Conservation (phyloP, 805 yeast genomes). For the Saccharomycopsis amapae region DNA sequence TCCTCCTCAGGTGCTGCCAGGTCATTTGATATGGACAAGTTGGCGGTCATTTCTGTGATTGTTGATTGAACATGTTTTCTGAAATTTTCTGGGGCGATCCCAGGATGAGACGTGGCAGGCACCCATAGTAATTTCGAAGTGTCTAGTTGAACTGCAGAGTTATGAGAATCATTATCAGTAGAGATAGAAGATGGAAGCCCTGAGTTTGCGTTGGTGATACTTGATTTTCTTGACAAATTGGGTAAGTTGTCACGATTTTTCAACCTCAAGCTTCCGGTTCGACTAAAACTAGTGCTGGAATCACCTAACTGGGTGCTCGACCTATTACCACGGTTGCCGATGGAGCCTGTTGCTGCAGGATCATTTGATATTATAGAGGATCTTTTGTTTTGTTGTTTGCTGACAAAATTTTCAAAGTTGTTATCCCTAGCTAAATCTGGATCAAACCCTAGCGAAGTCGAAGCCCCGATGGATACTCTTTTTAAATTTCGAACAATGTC, state of each 20-base stretch:
- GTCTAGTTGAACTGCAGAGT: slow-evolving; percentile 21
- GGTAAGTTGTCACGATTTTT: not conserved
- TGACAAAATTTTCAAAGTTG: slow-evolving; percentile 23
- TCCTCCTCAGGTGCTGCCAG: slow-evolving; percentile 25
- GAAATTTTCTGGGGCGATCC: slow-evolving; percentile 86
- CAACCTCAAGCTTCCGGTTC: not conserved
- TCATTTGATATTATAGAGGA: slow-evolving; percentile 1
- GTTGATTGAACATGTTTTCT: slow-evolving; percentile 53
- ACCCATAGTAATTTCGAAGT: slow-evolving; percentile 75
- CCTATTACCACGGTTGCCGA: too few relatives aligned
- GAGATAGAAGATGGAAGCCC: not conserved
- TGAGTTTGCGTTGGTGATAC: not conserved
- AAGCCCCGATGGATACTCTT: slow-evolving; percentile 58
- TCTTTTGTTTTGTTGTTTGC: slow-evolving; percentile 19
- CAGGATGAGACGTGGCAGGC: slow-evolving; percentile 91
- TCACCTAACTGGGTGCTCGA: too few relatives aligned
- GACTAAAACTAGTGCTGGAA: not conserved
- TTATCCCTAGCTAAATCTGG: slow-evolving; percentile 57
- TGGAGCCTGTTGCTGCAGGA: too few relatives aligned
- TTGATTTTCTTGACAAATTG: not conserved
- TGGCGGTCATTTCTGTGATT: slow-evolving; percentile 24
- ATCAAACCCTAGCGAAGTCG: slow-evolving; percentile 44
- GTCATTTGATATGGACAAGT: slow-evolving; percentile 23
- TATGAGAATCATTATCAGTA: not conserved
- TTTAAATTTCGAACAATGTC: slow-evolving; percentile 68